phyloP scores from a whole-genome alignment of 2,329 filamentous ascomycete genomes.

The Huntiella decipiens region DNA sequence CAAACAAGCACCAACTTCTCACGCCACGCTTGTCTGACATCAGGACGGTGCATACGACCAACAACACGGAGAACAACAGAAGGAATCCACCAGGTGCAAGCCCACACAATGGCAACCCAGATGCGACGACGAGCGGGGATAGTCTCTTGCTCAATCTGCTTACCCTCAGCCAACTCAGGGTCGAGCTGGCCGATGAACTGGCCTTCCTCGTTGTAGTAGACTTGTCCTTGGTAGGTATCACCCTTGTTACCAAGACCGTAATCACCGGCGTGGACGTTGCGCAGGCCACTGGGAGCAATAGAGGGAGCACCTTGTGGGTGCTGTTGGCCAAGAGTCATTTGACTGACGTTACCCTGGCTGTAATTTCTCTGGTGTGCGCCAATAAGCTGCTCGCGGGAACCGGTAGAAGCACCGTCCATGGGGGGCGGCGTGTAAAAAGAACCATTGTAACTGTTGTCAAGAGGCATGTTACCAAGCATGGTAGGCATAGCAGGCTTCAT shows the following conservation, averaged over 20 bases:
- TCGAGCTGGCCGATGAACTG: constrained; percentile 54
- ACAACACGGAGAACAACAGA: constrained; percentile 63
- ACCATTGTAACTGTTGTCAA: constrained; percentile 53
- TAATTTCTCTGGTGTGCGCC: constrained; percentile 32
- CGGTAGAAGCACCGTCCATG: constrained; percentile 43
- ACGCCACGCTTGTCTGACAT: constrained; percentile 93
- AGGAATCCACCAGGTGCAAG: constrained; percentile 83
- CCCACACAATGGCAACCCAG: constrained; percentile 75
- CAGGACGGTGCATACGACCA: constrained; percentile 90
- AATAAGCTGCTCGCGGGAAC: constrained; percentile 54
- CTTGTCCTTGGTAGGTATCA: constrained; percentile 53
- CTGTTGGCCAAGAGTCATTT: constrained; percentile 27
- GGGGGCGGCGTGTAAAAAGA: constrained; percentile 50
- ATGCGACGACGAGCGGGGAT: constrained; percentile 45
- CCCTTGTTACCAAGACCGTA: constrained; percentile 81
- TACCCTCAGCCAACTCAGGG: constrained; percentile 57
- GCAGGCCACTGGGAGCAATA: constrained; percentile 37
- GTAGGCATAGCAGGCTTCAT: constrained; percentile 41
- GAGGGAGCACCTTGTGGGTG: constrained; percentile 29
- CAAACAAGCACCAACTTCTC: constrained; percentile 77
- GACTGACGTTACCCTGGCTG: constrained; percentile 36
- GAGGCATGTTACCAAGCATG: constrained; percentile 14
- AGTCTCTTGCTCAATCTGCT: constrained; percentile 52
- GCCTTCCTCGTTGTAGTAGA: constrained; percentile 55
- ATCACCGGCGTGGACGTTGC: constrained; percentile 48